Evolutionary conservation across 2,329 filamentous ascomycete species (phyloP), one percentile per base, ranked within the genome.

Genomic region (Pseudocercospora macadamiae): DNA sequence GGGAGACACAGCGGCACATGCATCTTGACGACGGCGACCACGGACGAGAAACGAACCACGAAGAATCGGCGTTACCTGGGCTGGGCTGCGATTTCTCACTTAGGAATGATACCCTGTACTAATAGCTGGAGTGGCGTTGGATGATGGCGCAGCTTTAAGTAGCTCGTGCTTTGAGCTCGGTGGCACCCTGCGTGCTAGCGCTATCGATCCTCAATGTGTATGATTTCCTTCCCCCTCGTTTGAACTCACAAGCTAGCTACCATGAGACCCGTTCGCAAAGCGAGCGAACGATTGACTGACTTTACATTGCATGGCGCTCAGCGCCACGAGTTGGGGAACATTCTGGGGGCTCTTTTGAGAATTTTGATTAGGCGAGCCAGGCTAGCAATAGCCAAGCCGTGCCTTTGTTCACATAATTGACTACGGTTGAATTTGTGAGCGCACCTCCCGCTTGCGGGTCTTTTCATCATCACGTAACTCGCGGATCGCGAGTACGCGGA

Each of bases 391-490:
- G 28, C 47, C 32, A 49, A 30, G 28, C 47, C 32, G 25, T 30
- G 25, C 47, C 18, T 19, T 19, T 6, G 47, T 49, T 49, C 47
- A 16, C 47, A 18, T 30, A 32, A 16, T 49, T 14, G 47, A 49
- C 47, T 32, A 16, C 47, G 26, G 47, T 49, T 4, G 19, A 32
- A 19, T 19, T n/a, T 34, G 47, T 34, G 47, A 26, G 28, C 47
- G 16, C 47, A 49, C 8, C 26, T 16, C 26, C n/a, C 47, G 47
- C 47, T 49, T 49, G 47, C 47, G 47, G 47, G 26, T 32, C 47
- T 49, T 49, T 49, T 49, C 47, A 49, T 49, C 47, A 49, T 34
- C 32, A 26, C 47, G 47, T 49, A 21, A 4, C 47, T 49, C 12
- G 26, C 47, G 30, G 8, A n/a, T 16, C 25, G 47, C n/a, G 8